Evolutionary conservation across 2,329 filamentous ascomycete species (phyloP).

Genomic region (Xylariaceae sp.): DNA sequence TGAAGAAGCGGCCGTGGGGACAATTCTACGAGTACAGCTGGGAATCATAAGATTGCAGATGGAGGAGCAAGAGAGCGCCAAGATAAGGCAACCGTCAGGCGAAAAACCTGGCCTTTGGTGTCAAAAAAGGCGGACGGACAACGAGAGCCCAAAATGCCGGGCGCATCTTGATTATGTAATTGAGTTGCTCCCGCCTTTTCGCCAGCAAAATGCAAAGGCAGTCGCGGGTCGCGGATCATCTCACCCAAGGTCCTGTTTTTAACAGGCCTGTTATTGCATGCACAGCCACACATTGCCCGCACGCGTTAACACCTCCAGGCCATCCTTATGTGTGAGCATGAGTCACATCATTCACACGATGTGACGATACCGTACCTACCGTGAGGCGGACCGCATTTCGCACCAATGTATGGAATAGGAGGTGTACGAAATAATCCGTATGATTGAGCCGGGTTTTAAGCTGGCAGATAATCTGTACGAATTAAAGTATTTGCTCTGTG

Average conservation of each 20-base stretch:
- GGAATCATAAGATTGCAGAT: neutral
- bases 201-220: too few species aligned
- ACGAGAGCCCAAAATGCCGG: neutral
- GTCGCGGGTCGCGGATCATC: neutral
- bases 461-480: too few species aligned
- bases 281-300: neutral
- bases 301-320: neutral
- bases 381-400: too few species aligned
- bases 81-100: constrained; percentile 24
- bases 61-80: constrained; percentile 9
- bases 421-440: too few species aligned
- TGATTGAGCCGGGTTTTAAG: too few species aligned
- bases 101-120: constrained; percentile 8
- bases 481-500: too few species aligned
- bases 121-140: constrained; percentile 10
- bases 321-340: neutral
- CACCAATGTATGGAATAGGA: too few species aligned
- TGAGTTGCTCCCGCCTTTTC: neutral
- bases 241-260: neutral
- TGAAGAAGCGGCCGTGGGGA: constrained; percentile 2
- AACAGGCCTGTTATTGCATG: neutral
- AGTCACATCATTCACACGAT: neutral
- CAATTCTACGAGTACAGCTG: neutral
- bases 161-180: neutral
- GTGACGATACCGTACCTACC: too few species aligned